A percentile compares a stretch with the other conserved stretches of the same genome.
phyloP scores from a whole-genome alignment of 106 monocot genomes.

The Acanthochlamys bracteata region DNA sequence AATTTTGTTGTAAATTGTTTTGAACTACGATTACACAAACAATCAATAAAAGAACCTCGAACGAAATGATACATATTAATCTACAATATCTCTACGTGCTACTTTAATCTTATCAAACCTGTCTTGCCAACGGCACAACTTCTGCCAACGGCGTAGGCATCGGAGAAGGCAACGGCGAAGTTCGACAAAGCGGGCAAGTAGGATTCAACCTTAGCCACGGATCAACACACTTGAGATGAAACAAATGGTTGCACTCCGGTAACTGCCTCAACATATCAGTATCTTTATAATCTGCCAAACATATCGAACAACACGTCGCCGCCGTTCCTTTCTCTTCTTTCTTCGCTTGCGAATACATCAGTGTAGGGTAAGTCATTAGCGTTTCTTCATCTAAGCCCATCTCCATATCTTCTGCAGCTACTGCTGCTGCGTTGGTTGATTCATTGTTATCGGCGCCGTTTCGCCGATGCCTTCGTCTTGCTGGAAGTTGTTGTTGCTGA shows the following conservation, averaged over 20 bases:
- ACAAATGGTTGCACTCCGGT: constrained; percentile 59
- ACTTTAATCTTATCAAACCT: background rate
- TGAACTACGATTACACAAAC: too few species aligned
- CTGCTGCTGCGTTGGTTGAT: background rate
- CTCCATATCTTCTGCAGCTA: constrained; percentile 4
- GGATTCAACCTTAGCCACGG: constrained; percentile 48
- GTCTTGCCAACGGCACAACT: constrained; percentile 31
- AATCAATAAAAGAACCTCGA: background rate
- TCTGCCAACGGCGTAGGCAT: constrained; percentile 51
- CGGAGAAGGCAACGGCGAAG: constrained; percentile 48
- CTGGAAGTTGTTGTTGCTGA: background rate
- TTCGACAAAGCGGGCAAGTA: constrained; percentile 64
- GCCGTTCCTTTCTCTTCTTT: background rate
- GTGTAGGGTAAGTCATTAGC: constrained; percentile 28
- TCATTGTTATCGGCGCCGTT: background rate
- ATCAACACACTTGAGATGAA: constrained; percentile 56
- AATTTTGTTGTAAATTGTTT: too few species aligned
- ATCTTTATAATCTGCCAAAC: constrained; percentile 52
- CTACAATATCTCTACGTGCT: too few species aligned
- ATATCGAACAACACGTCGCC: constrained; percentile 43
- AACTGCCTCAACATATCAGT: constrained; percentile 37
- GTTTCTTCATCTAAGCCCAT: constrained; percentile 39
- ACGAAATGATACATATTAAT: background rate
- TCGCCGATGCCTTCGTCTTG: background rate
- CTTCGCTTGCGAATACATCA: constrained; percentile 25